Conservation (phyloP, 768 basidiomycete genomes). For the Mycena chlorophos region DNA sequence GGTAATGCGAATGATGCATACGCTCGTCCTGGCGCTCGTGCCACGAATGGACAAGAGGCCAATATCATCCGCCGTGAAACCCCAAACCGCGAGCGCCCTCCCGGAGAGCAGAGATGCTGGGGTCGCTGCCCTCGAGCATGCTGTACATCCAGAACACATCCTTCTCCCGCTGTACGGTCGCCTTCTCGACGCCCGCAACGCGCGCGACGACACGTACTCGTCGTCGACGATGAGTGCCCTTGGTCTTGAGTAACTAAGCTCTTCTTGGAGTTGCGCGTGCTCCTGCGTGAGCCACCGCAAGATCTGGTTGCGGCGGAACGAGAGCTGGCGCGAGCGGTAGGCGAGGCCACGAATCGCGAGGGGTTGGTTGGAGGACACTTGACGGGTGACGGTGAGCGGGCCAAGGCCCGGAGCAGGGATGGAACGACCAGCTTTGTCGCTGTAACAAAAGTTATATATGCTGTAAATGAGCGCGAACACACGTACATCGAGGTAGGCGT, state of each 20-base stretch:
- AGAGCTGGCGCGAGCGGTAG: conserved; percentile 91
- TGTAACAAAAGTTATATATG: conserved; percentile 33
- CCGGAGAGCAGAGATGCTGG: conserved; percentile 85
- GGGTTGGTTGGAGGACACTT: conserved; percentile 77
- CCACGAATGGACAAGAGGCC: conserved; percentile 89
- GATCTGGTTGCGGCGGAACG: conserved; percentile 94
- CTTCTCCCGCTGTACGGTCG: conserved; percentile 89
- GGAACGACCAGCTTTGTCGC: conserved; percentile 98
- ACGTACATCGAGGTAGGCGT: conserved; percentile 94
- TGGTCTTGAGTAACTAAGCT: conserved; percentile 62
- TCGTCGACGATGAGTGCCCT: conserved; percentile 56
- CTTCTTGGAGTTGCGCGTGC: conserved; percentile 78
- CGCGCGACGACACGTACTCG: conserved; percentile 74
- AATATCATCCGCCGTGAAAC: conserved; percentile 88
- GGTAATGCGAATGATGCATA: conserved; percentile 31
- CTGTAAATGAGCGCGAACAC: background rate
- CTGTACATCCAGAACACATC: conserved; percentile 92
- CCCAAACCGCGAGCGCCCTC: conserved; percentile 97
- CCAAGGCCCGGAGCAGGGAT: conserved; percentile 96
- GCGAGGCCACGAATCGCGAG: conserved; percentile 78
- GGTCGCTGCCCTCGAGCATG: conserved; percentile 88
- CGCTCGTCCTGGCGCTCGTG: conserved; percentile 84
- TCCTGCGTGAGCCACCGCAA: conserved; percentile 93
- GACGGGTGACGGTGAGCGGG: conserved; percentile 83
- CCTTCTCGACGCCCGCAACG: conserved; percentile 82